These are phyloP conservation scores for Phaeosphaeriaceae sp. DNA, from an alignment of 2,329 filamentous ascomycete species.

Conservation along the genomic window DNA sequence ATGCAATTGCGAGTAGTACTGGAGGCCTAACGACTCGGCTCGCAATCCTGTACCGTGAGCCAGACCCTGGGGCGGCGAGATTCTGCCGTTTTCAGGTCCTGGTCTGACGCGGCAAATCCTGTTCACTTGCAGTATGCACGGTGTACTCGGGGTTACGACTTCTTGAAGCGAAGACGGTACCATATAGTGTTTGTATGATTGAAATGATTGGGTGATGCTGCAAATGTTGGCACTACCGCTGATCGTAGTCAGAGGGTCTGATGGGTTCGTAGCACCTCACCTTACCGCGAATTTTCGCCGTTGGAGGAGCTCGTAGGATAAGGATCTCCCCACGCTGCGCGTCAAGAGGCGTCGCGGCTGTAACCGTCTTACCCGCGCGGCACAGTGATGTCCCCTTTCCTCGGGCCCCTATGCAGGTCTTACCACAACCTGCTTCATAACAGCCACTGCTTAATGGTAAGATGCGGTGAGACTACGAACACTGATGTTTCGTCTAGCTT, in stretches of 20 bases:
- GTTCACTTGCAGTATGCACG: background rate
- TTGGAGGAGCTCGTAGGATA: background rate
- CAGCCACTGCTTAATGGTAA: background rate
- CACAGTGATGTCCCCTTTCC: conserved; percentile 1
- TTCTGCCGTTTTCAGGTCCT: background rate
- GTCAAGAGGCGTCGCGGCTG: background rate
- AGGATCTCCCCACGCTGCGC: background rate
- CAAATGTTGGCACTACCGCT: background rate
- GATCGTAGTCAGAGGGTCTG: background rate
- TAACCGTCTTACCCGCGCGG: conserved; percentile 11
- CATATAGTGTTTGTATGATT: background rate
- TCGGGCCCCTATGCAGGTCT: background rate
- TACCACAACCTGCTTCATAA: background rate
- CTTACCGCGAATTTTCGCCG: too few relatives aligned
- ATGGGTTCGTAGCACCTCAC: background rate
- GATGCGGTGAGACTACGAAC: background rate
- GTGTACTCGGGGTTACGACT: background rate
- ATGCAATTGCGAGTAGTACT: background rate
- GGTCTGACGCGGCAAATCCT: background rate
- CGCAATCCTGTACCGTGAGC: background rate
- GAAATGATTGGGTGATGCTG: background rate
- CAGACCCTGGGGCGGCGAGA: background rate
- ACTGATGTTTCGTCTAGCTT: background rate
- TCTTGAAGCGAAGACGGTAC: background rate
- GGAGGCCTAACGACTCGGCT: background rate